These are phyloP conservation scores for Elymus sibiricus DNA, from an alignment of 176 grass and related monocot genomes.

Conservation along the genomic window DNA sequence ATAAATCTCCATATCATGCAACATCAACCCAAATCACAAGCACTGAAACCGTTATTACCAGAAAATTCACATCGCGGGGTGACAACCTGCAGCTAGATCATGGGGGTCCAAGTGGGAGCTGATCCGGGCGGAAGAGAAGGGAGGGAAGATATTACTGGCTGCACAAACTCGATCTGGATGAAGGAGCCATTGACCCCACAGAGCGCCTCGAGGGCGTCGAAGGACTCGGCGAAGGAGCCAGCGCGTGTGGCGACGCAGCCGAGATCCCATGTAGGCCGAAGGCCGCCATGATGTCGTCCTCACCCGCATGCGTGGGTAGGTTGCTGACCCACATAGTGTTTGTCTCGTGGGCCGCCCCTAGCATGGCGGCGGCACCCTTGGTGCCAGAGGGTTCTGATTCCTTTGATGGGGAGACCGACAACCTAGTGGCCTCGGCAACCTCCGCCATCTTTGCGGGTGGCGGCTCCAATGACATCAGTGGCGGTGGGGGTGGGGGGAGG, in stretches of 20 bases:
- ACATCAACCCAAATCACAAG: neutral
- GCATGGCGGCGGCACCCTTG: no score
- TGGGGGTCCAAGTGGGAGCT: neutral
- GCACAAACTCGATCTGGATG: conserved; percentile 66
- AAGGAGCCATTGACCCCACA: conserved; percentile 50
- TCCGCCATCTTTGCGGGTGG: neutral
- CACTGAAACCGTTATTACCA: conserved; percentile 15
- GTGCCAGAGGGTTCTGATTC: conserved; percentile 22
- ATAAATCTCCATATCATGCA: neutral
- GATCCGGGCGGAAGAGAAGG: neutral
- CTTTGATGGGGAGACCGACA: conserved; percentile 24
- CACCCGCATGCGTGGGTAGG: conserved; percentile 41
- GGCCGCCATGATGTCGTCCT: conserved; percentile 52
- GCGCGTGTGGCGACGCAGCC: conserved; percentile 62
- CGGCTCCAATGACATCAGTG: conserved; percentile 38
- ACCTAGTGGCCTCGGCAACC: neutral
- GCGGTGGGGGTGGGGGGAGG: neutral
- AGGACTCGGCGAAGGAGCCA: conserved; percentile 40
- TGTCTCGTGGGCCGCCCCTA: conserved; percentile 22
- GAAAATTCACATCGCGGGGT: neutral
- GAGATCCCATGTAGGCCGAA: conserved; percentile 59
- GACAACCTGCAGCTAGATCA: neutral
- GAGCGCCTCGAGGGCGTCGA: conserved; percentile 47
- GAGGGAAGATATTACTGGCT: conserved; percentile 42
- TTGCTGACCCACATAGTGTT: conserved; percentile 77